These are phyloP conservation scores for Candida khao-thaluensis DNA, from an alignment of 805 yeast genomes.

Conservation along the genomic window DNA sequence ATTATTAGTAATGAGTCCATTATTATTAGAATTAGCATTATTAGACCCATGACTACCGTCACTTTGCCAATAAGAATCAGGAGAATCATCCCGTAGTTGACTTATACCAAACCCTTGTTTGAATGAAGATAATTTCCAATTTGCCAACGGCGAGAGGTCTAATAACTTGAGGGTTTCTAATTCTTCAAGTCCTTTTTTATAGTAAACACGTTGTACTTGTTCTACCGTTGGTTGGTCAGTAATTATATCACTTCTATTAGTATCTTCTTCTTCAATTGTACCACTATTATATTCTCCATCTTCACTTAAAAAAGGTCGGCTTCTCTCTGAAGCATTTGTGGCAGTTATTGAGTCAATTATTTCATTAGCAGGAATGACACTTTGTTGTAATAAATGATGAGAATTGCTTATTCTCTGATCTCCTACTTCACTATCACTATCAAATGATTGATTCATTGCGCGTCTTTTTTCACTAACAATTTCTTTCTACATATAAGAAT, in stretches of 20 bases:
- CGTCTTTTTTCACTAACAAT: not conserved
- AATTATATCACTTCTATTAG: constrained; percentile 10
- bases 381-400: constrained; percentile 27
- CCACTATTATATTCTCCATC: constrained; percentile 7
- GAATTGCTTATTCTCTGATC: not conserved
- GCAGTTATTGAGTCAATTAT: constrained; percentile 29
- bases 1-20: constrained; percentile 26
- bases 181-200: constrained; percentile 49
- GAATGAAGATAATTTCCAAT: constrained; percentile 78
- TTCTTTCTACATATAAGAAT: too few species aligned
- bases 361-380: constrained; percentile 28
- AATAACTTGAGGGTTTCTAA: constrained; percentile 58
- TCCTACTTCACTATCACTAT: constrained; percentile 1
- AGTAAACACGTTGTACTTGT: constrained; percentile 40
- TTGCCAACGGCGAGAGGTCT: constrained; percentile 78
- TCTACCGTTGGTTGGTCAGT: constrained; percentile 38
- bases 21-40: constrained; percentile 17
- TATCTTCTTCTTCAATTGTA: constrained; percentile 12
- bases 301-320: constrained; percentile 17
- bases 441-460: constrained; percentile 4
- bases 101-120: constrained; percentile 72
- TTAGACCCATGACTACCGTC: constrained; percentile 61
- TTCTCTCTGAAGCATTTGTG: constrained; percentile 17
- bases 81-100: constrained; percentile 72
- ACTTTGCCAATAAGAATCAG: constrained; percentile 85